Conservation (phyloP, 2,329 filamentous ascomycete genomes). For the Penicillium fuscoglaucum region DNA sequence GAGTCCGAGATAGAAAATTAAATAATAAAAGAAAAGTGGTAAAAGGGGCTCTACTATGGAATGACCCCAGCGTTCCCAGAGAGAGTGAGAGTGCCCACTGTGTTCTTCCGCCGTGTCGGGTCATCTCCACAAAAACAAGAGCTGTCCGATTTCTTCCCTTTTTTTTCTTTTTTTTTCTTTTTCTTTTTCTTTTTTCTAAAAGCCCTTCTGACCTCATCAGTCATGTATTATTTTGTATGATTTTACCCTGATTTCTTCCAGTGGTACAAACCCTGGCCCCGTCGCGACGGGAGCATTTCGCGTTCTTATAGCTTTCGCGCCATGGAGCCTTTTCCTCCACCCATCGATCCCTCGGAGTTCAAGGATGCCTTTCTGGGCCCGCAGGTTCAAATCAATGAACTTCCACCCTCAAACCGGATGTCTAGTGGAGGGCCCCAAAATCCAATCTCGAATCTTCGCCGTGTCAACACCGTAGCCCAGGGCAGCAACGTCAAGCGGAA, state of each 20-base stretch:
- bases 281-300: constrained; percentile 12
- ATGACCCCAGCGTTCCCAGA: constrained; percentile 4
- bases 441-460: constrained; percentile 32
- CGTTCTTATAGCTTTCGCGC: constrained; percentile 14
- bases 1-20: too few relatives aligned
- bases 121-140: constrained; percentile 29
- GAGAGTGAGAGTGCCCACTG: neutral
- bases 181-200: neutral
- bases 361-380: constrained; percentile 20
- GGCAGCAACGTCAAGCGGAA: constrained; percentile 33
- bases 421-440: constrained; percentile 18
- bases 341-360: constrained; percentile 15
- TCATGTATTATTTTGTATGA: constrained; percentile 2
- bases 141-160: constrained; percentile 16
- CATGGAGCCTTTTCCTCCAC: constrained; percentile 24
- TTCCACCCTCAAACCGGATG: constrained; percentile 13
- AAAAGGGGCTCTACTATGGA: neutral
- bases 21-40: neutral
- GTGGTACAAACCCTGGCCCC: constrained; percentile 6
- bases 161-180: neutral
- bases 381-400: constrained; percentile 22
- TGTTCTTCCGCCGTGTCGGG: constrained; percentile 20
- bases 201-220: constrained; percentile 6
- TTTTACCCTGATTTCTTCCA: constrained; percentile 20
- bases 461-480: constrained; percentile 43